Percentiles rank a stretch among this genome's conserved stretches.
Evolutionary conservation across 176 grass and related monocot genomes (phyloP).

Genomic region (Thalia dealbata): DNA sequence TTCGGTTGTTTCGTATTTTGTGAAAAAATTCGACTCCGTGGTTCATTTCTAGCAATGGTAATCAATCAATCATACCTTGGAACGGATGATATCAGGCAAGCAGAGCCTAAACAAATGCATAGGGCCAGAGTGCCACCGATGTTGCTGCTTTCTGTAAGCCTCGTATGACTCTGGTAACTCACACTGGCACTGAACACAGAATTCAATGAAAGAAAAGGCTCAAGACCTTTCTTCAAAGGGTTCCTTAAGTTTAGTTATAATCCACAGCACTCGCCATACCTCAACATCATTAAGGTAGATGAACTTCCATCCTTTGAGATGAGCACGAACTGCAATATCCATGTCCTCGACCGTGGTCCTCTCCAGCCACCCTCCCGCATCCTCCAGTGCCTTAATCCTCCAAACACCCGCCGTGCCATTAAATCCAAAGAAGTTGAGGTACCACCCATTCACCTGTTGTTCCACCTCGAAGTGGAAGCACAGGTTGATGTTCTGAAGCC

Average conservation of each 20-base stretch:
- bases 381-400: slow-evolving; percentile 84
- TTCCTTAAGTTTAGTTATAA: neutral
- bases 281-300: slow-evolving; percentile 89
- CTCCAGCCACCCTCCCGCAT: slow-evolving; percentile 91
- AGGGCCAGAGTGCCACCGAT: slow-evolving; percentile 96
- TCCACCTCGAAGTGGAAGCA: slow-evolving; percentile 99
- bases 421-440: slow-evolving; percentile 95
- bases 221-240: neutral
- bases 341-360: slow-evolving; percentile 96
- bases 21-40: neutral
- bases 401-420: slow-evolving; percentile 95
- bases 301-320: slow-evolving; percentile 92
- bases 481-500: slow-evolving; percentile 89
- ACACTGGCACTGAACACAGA: slow-evolving; percentile 65
- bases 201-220: slow-evolving; percentile 4
- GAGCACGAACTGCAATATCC: slow-evolving; percentile 93
- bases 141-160: slow-evolving; percentile 98
- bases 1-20: neutral
- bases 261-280: slow-evolving; percentile 28
- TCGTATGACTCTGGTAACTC: slow-evolving; percentile 98
- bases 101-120: slow-evolving; percentile 98
- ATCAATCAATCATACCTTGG: slow-evolving; percentile 41
- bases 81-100: slow-evolving; percentile 73
- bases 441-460: slow-evolving; percentile 85
- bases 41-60: neutral